Evolutionary conservation across 345 rosid genomes (phyloP), one percentile per base, ranked within the genome.

Genomic region (Abelmoschus esculentus): DNA sequence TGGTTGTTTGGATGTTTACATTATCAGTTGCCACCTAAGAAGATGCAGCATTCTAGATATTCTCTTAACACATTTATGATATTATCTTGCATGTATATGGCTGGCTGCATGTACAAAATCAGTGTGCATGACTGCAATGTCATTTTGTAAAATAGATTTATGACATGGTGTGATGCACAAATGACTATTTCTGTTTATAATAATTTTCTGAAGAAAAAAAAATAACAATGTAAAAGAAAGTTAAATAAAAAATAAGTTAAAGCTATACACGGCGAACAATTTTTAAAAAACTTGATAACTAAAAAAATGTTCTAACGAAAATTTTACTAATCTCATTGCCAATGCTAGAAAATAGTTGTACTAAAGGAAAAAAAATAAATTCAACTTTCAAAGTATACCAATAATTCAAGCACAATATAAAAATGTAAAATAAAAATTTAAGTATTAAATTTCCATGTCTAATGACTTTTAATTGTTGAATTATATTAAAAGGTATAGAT

Each of bases 1-100:
- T 0, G 4, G n/a, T 62, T 40, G n/a, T 63, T 49, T 63, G 29
- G 50, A 40, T 65, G 55, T 5, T 44, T 10, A 46, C 55, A 65
- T 46, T 14, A 65, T 65, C 11, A 14, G 36, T 46, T 46, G n/a
- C 38, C 17, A 65, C 11, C 6, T 26, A 44, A 44, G 69, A 32
- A 44, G 68, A 40, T 64, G 32, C 38, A 22, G 34, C 22, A 14
- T 67, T 38, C 28, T 1, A 6, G 28, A 19, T 70, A 12, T 73
- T 8, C 14, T 31, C 10, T 11, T 53, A 8, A 40, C 36, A 6
- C 55, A 46, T 50, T 50, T 50, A 29, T 50, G 60, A 50, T 3
- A 7, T 17, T 60, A 56, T 38, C 73, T 58, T 60, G 10, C 57
- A 28, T 46, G 15, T 70, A 58, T 57, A 15, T 70, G 54, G 61